A percentile compares a stretch with the other conserved stretches of the same genome.
Conservation (phyloP, 768 basidiomycete species). For the Pleurotus platypus region DNA sequence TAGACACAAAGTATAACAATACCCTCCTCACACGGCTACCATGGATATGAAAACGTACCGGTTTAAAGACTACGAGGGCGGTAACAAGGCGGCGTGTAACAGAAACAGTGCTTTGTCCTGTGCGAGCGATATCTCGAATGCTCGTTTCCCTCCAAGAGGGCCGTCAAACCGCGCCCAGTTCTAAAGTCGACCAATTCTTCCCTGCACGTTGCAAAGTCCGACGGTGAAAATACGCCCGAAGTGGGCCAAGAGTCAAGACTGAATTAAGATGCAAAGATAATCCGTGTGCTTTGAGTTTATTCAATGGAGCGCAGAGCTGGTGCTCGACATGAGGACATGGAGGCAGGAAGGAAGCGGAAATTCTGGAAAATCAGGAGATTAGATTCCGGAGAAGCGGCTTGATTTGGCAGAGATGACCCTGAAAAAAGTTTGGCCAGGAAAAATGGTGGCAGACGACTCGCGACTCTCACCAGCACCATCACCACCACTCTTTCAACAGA, state of each 20-base stretch:
- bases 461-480: conserved; percentile 5
- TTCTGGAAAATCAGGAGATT: not conserved
- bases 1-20: too few species aligned
- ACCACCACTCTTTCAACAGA: not conserved
- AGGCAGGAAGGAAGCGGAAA: not conserved
- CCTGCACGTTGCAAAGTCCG: not conserved
- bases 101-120: too few species aligned
- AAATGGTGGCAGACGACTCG: not conserved
- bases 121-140: too few species aligned
- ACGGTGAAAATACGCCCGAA: not conserved
- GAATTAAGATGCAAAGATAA: not conserved
- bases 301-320: not conserved
- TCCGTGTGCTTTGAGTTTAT: too few species aligned
- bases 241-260: not conserved
- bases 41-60: too few species aligned
- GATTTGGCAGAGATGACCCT: not conserved
- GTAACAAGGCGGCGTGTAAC: too few species aligned
- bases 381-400: not conserved
- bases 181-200: not conserved
- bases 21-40: too few species aligned
- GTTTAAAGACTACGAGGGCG: too few species aligned
- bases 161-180: not conserved
- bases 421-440: not conserved
- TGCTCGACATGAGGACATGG: not conserved
- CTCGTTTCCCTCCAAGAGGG: not conserved